Base-by-base conservation (phyloP, 2,329 filamentous ascomycete genomes). In the Lecanoromycetidae sp. region DNA sequence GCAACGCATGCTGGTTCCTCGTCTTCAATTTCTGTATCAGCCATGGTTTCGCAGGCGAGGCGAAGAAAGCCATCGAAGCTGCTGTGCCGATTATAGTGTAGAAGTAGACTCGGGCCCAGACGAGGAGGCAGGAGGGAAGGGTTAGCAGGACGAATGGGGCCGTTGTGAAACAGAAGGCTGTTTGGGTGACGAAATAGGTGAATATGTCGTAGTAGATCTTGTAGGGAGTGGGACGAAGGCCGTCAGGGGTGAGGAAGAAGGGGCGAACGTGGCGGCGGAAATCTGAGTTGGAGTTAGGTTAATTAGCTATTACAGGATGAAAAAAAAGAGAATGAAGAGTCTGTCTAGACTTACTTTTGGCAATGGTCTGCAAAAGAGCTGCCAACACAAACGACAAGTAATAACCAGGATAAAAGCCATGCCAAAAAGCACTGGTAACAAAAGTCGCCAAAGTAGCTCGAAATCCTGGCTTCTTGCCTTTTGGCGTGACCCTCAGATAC, bases 391-490 rank as follows among this genome's bases (percentile, higher is more conserved):
- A 98, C 4, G 83, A 76, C 51, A 98, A 67, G 63, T 96, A 96
- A 65, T 98, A 98, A 5, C 91, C 91, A 0, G 91, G 90, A 56
- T 94, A 93, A 66, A 98, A 98, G 25, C 91, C 91, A 60, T 98
- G 91, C 91, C 91, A 98, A 56, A 96, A 82, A 3, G 91, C 90
- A 59, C 87, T 94, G 17, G 91, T 96, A 5, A 80, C 77, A 62
- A 98, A 98, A 0, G 91, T 98, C 27, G 87, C 87, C 69, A 98
- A 69, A 58, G 84, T 96, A 42, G 91, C 91, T 50, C 88, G 76
- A 70, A 98, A 98, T 1, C 91, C 91, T 8, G 91, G 91, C 64
- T 96, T 98, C 71, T 87, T 91, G 45, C 91, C 91, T 57, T 84
- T 84, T 0, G 91, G 91, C 0, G 91, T 98, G 3, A 98, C 91